Base-by-base conservation (phyloP, 345 rosid species). In the Adansonia digitata region DNA sequence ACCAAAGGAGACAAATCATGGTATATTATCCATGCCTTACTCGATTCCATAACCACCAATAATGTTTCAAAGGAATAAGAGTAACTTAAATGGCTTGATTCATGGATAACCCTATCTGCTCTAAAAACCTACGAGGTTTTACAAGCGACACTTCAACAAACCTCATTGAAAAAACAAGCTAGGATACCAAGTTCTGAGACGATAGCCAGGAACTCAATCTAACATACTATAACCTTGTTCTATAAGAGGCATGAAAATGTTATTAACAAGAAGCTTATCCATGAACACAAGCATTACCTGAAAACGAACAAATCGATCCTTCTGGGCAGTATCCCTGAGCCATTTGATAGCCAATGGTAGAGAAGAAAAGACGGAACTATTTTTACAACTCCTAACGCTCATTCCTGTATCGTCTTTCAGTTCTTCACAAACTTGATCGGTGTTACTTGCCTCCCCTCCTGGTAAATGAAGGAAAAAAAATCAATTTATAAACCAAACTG, bases 331-430 rank as follows among this genome's bases (percentile, higher is more conserved):
- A 75, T 93, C 94, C 80, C 98, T 79, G 20, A 95, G 87, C 99
- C 98, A 95, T 75, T 90, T 92, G 73, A 95, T 88, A 35, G 97
- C 97, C 71, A 78, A 71, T 12, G 99, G 98, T 22, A 93, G 91
- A 69, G 99, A 91, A 78, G 97, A 82, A 77, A 95, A 93, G 73
- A 91, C 93, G 0, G 82, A 82, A 71, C 94, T 91, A 75, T 86
- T 91, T 74, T 84, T 90, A 76, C 78, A 86, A 77, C 79, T 83
- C 77, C 77, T 74, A 45, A 68, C 77, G 71, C 82, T 75, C 76
- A 73, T 68, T 82, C 81, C 88, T 11, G 70, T 10, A 63, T 84
- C 87, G 5, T 87, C 88, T 73, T 84, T 84, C 27, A 72, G 49
- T 77, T 85, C 92, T 79, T 85, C 87, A 78, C 88, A 81, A 76